Base-by-base conservation (phyloP, 2,329 filamentous ascomycete species). In the Bipolaris bicolor region DNA sequence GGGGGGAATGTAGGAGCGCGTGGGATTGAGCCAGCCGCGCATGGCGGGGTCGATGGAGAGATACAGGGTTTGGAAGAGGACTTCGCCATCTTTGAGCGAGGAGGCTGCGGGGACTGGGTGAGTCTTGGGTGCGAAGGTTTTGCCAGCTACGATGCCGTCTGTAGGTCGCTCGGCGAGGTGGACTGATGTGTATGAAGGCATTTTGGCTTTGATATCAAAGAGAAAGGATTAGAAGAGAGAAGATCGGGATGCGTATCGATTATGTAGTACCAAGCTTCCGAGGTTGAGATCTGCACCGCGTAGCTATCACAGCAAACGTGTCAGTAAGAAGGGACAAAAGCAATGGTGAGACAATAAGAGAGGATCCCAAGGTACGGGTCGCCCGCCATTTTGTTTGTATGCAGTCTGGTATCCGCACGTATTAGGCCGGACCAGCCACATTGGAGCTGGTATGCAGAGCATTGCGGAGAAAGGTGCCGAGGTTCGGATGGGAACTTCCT, bases 41-140 rank as follows among this genome's bases (percentile, higher is more conserved):
- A 91, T 91, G n/a, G 89, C 88, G 1, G 89, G 89, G 75, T 91
- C 89, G 37, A 91, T 80, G 9, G 86, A 88, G 43, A 90, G 80
- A 69, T 90, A 91, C 58, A 89, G 79, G 1, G 78, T 78, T 56
- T 81, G 78, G 55, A 83, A 79, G 57, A 91, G 81, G 53, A 91
- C 80, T 69, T 91, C 78, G 63, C 87, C 87, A 79, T 87, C 83
- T 71, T 88, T 82, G 40, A 89, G 80, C 58, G 84, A 80, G 1
- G 71, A 66, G 37, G 77, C 75, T 1, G 71, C 65, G 6, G 80
- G 73, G 3, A 84, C 79, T 1, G 83, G 79, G 1, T 79, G 76
- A 45, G 78, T 79, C 67, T 85, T 81, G 34, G 82, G 67, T 37
- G 76, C 77, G 76, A 91, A 90, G 13, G 89, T 91, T 71, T 86